Percentiles rank a stretch among this genome's conserved stretches.
These are phyloP conservation scores for Starmerella bombicola DNA, from an alignment of 805 yeast genomes.

Conservation along the genomic window DNA sequence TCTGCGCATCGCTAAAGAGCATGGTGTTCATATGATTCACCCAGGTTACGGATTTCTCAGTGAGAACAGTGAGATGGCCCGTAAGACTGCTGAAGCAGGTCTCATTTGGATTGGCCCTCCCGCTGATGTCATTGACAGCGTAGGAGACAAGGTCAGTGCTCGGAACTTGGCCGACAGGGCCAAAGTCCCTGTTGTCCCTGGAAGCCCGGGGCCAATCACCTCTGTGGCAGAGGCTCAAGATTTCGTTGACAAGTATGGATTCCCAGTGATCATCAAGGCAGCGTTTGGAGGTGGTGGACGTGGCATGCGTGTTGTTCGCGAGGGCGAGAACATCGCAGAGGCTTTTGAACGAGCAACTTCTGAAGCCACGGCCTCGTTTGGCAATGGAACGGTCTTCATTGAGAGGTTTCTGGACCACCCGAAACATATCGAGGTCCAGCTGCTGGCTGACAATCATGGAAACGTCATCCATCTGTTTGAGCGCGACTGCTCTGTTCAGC, in stretches of 20 bases:
- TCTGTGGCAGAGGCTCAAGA: conserved; percentile 60
- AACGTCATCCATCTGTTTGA: conserved; percentile 91
- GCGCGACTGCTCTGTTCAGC: conserved; percentile 98
- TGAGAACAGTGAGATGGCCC: conserved; percentile 87
- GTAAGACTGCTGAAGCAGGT: conserved; percentile 79
- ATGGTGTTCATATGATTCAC: conserved; percentile 73
- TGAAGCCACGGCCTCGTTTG: conserved; percentile 92
- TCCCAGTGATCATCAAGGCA: conserved; percentile 94
- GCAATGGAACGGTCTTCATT: conserved; percentile 95
- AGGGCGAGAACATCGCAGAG: conserved; percentile 84
- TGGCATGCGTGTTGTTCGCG: conserved; percentile 98
- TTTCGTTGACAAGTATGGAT: conserved; percentile 77
- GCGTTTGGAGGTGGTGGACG: conserved; percentile 99
- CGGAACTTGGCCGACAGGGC: conserved; percentile 72
- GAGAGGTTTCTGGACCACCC: conserved; percentile 92
- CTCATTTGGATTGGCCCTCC: conserved; percentile 96
- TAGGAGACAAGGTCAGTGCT: conserved; percentile 95
- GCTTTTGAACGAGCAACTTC: conserved; percentile 89
- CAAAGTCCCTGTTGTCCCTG: conserved; percentile 89
- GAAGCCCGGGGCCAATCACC: conserved; percentile 94
- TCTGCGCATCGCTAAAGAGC: conserved; percentile 67
- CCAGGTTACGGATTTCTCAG: conserved; percentile 88
- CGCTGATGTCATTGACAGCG: conserved; percentile 74
- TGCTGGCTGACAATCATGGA: conserved; percentile 86
- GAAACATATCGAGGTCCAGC: conserved; percentile 94